phyloP scores from a whole-genome alignment of 2,329 filamentous ascomycete species.

The Fusarium sarcochroum region DNA sequence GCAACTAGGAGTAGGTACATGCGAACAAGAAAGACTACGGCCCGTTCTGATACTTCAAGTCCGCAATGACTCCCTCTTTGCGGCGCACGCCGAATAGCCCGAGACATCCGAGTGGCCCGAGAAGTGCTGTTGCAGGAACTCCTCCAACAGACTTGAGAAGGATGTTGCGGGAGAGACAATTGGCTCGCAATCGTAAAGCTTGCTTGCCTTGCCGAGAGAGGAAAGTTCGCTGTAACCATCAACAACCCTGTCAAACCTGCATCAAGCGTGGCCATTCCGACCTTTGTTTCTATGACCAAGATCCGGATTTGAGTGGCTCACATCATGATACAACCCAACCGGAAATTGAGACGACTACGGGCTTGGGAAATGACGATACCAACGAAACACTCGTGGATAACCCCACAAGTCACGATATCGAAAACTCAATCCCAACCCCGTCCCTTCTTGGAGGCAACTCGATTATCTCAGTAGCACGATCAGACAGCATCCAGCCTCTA shows the following conservation, averaged over 20 bases:
- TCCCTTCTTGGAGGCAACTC: constrained; percentile 33
- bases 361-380: fast-evolving
- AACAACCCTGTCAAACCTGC: constrained; percentile 33
- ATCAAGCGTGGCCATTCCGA: constrained; percentile 27
- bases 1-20: too few species aligned
- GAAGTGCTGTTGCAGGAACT: background rate
- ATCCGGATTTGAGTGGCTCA: background rate
- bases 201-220: constrained; percentile 33
- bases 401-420: background rate
- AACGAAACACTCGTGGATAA: fast-evolving
- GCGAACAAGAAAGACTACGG: too few species aligned
- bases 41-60: too few species aligned
- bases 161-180: constrained; percentile 15
- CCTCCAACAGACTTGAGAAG: constrained; percentile 5
- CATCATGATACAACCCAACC: background rate
- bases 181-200: constrained; percentile 59
- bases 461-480: constrained; percentile 29
- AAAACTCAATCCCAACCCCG: background rate
- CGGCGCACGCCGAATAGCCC: background rate
- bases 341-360: fast-evolving
- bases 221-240: constrained; percentile 29
- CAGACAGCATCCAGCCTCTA: constrained; percentile 6
- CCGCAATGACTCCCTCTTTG: background rate
- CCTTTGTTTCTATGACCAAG: constrained; percentile 18
- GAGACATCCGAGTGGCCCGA: constrained; percentile 7